Evolutionary conservation across 106 monocot genomes (phyloP).

Genomic region (Cymbidium sinense): DNA sequence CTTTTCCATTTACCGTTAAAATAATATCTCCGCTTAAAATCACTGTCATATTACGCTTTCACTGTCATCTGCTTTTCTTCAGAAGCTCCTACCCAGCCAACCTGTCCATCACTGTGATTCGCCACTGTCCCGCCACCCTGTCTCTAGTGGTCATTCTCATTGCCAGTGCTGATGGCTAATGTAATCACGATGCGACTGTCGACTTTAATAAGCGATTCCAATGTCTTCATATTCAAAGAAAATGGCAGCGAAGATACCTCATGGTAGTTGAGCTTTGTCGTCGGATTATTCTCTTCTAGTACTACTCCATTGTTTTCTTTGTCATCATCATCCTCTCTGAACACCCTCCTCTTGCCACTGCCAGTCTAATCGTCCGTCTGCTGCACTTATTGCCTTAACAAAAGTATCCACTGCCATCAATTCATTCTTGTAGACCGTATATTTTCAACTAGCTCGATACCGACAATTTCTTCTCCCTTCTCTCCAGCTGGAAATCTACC

Average conservation of each 20-base stretch:
- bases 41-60: too few species aligned
- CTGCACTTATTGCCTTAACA: conserved; percentile 34
- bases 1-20: too few species aligned
- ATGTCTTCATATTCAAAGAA: conserved; percentile 58
- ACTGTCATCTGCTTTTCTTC: too few species aligned
- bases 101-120: too few species aligned
- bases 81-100: too few species aligned
- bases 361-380: conserved; percentile 63
- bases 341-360: conserved; percentile 9
- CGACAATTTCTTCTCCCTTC: conserved; percentile 23
- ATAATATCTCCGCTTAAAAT: too few species aligned
- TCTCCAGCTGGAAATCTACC: conserved; percentile 3
- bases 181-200: too few species aligned
- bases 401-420: conserved; percentile 18
- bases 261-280: conserved; percentile 40
- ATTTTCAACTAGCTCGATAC: conserved; percentile 49
- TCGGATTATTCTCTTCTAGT: conserved; percentile 6
- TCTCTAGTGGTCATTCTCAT: conserved; percentile 1
- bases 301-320: conserved; percentile 8
- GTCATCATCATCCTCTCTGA: not conserved
- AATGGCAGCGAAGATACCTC: conserved; percentile 83
- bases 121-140: too few species aligned
- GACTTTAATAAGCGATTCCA: conserved; percentile 20
- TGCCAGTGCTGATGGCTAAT: conserved; percentile 28
- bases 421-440: conserved; percentile 66